These are phyloP conservation scores for Puccinellia tenuiflora DNA, from an alignment of 176 grass and related monocot genomes.

Conservation along the genomic window DNA sequence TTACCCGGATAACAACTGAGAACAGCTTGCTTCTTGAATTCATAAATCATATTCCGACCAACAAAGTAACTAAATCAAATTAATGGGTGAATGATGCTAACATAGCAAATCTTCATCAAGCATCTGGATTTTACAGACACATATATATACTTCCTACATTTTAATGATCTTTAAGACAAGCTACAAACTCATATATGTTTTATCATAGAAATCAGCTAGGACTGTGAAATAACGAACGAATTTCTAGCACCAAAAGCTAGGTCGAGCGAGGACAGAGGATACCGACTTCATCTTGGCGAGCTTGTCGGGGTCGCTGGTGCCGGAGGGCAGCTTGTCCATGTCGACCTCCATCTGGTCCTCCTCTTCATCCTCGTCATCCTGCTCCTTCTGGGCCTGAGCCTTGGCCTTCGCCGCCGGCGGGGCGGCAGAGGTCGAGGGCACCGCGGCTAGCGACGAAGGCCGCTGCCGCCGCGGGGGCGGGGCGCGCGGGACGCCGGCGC, in stretches of 20 bases:
- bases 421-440: slow-evolving; percentile 1
- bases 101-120: background rate
- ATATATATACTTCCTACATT: background rate
- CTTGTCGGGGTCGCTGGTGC: slow-evolving; percentile 79
- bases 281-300: slow-evolving; percentile 93
- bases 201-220: background rate
- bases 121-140: background rate
- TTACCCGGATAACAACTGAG: background rate
- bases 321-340: slow-evolving; percentile 77
- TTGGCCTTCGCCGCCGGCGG: slow-evolving; percentile 24
- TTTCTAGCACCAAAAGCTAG: background rate
- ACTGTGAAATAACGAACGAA: background rate
- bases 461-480: slow-evolving; percentile 11
- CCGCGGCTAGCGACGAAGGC: slow-evolving; percentile 8
- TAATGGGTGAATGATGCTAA: background rate
- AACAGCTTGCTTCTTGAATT: background rate
- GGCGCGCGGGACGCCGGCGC: slow-evolving; percentile 12
- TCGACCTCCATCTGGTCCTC: slow-evolving; percentile 98
- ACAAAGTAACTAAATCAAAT: background rate
- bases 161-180: background rate
- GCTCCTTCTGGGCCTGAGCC: slow-evolving; percentile 40
- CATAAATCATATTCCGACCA: background rate
- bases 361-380: slow-evolving; percentile 86
- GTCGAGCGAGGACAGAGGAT: background rate
- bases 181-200: background rate